phyloP scores from a whole-genome alignment of 1,284 basidiomycete genomes.

The Moesziomyces aphidis region DNA sequence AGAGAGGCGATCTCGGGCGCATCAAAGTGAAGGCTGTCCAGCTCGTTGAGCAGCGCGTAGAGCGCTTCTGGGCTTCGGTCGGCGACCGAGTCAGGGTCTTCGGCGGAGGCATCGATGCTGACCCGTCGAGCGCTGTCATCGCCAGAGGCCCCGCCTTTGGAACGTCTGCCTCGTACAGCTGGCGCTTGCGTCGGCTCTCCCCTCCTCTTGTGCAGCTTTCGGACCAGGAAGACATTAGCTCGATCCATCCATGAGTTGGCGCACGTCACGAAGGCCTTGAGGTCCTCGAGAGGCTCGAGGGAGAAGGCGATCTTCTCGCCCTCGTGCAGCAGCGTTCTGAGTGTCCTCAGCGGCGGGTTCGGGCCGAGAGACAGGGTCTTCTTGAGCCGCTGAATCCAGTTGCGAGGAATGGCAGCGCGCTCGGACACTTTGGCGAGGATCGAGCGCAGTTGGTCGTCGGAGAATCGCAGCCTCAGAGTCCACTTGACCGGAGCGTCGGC shows the following conservation, averaged over 20 bases:
- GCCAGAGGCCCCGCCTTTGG: constrained; percentile 20
- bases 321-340: constrained; percentile 83
- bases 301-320: constrained; percentile 84
- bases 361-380: constrained; percentile 74
- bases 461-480: constrained; percentile 81
- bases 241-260: constrained; percentile 87
- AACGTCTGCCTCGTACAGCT: constrained; percentile 75
- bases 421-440: constrained; percentile 69
- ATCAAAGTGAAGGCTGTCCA: constrained; percentile 82
- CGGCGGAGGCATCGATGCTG: constrained; percentile 29
- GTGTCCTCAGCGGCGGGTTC: constrained; percentile 78
- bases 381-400: constrained; percentile 80
- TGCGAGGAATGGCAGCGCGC: constrained; percentile 79
- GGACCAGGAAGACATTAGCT: constrained; percentile 67
- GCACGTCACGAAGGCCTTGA: constrained; percentile 81
- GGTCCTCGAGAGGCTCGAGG: constrained; percentile 78
- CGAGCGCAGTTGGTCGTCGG: constrained; percentile 77
- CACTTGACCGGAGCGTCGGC: constrained; percentile 74
- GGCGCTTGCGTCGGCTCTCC: constrained; percentile 70
- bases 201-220: constrained; percentile 71
- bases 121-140: constrained; percentile 24
- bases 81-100: constrained; percentile 17
- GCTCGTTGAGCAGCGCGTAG: constrained; percentile 75
- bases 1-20: constrained; percentile 78
- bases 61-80: constrained; percentile 50